These are phyloP conservation scores for Trifolium subterraneum DNA, from an alignment of 306 rosid genomes.

Conservation along the genomic window DNA sequence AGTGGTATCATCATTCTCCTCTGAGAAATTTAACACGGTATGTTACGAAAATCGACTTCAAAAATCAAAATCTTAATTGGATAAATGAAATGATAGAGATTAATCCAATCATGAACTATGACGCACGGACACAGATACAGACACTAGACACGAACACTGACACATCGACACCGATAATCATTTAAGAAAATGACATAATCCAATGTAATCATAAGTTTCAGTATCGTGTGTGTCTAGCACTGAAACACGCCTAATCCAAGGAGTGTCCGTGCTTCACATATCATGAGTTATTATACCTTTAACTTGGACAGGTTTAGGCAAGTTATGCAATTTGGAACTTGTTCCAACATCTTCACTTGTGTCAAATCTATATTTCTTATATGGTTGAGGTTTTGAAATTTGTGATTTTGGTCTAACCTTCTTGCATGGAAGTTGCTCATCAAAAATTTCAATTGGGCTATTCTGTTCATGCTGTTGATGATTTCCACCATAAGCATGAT, in stretches of 20 bases:
- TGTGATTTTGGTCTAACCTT: conserved; percentile 3
- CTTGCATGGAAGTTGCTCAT: neutral
- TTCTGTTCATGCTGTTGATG: neutral
- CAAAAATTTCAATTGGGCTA: neutral
- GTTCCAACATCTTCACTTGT: neutral
- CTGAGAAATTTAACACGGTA: conserved; percentile 10
- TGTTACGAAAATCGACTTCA: neutral
- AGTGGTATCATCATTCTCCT: neutral
- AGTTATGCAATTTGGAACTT: conserved; percentile 3
- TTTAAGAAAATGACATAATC: too few relatives aligned
- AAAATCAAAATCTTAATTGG: neutral
- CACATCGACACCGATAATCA: too few relatives aligned
- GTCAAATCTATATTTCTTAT: neutral
- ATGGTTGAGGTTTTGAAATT: neutral
- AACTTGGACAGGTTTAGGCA: neutral
- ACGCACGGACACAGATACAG: too few relatives aligned
- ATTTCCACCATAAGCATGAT: neutral
- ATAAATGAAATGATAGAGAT: neutral
- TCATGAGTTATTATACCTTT: neutral
- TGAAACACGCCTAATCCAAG: too few relatives aligned
- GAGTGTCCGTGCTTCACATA: too few relatives aligned
- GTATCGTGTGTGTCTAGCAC: too few relatives aligned
- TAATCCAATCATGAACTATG: neutral
- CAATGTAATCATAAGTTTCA: too few relatives aligned
- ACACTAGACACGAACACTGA: too few relatives aligned